These are phyloP conservation scores for Tillandsia leiboldiana DNA, from an alignment of 176 grass and related monocot species.

Conservation along the genomic window DNA sequence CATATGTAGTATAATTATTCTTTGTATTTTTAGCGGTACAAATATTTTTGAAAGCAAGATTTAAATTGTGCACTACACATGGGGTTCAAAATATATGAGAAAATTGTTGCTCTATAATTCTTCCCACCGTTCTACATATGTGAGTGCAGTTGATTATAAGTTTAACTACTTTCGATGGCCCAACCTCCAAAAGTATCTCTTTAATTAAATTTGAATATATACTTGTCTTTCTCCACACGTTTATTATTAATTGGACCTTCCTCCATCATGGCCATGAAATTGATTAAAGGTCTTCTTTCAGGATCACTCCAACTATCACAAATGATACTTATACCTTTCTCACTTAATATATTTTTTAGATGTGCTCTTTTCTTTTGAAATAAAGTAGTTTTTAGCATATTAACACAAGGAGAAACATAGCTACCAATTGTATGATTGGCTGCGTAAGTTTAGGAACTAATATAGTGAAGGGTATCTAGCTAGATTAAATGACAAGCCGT, in stretches of 20 bases:
- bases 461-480: conserved; percentile 7
- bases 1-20: not conserved
- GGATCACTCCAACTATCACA: conserved; percentile 7
- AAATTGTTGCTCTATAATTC: not conserved
- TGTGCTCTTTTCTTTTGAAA: conserved; percentile 5
- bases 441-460: not conserved
- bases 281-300: conserved; percentile 1
- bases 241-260: not conserved
- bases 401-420: conserved; percentile 1
- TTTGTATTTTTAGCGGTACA: too few relatives aligned
- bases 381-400: conserved; percentile 9
- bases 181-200: not conserved
- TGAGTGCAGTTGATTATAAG: conserved; percentile 6
- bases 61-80: too few relatives aligned
- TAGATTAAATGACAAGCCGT: not conserved
- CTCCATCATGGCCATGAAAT: conserved; percentile 9
- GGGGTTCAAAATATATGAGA: too few relatives aligned
- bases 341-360: not conserved
- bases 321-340: conserved; percentile 2
- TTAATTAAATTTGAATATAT: conserved; percentile 7
- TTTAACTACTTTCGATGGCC: conserved; percentile 3
- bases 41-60: too few relatives aligned
- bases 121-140: not conserved
- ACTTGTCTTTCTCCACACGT: conserved; percentile 1
- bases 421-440: not conserved